Base-by-base conservation (phyloP, 1,284 basidiomycete species). In the Boletellus sp. region DNA sequence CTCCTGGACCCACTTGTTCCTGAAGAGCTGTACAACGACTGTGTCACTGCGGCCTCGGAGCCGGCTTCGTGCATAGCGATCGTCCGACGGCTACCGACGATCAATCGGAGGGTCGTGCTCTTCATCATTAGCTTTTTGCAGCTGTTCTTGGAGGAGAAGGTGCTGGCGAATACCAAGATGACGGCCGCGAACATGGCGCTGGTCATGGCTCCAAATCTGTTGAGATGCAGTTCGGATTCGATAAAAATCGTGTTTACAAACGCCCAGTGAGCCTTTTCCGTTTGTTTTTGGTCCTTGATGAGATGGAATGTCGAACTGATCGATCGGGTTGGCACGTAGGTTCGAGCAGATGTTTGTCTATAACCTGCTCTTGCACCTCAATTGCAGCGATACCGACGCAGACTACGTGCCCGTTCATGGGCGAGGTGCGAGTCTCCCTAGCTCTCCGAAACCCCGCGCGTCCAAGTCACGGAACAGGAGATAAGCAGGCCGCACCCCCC, bases 81-180 rank as follows among this genome's bases (percentile, higher is more conserved):
- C 61, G 78, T 95, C 16, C 76, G 82, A 60, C 76, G 82, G 24
- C 76, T 96, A 16, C 93, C 93, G 21, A 86, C 85, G 18, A 83
- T 91, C 66, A 92, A 94, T 64, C 78, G 89, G 18, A 79, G 91
- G 4, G 91, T 94, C 12, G 77, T 94, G 18, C 68, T 93, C 51
- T 95, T 93, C 66, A 80, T 94, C 37, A 76, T 95, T 67, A 93
- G 87, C 74, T 95, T 95, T 71, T 70, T 94, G 55, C 93, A 95
- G 72, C 71, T 92, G 47, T 96, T 96, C 72, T 70, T 93, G 52
- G 84, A 88, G 44, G 86, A 89, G 36, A 80, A 81, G 54, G 83
- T 89, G 15, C 78, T 89, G 58, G 71, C 68, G 10, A 69, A 76
- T 40, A 95, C 93, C 44, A 93, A 93, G 73, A 95, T 95, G 91